Conservation (phyloP, 768 basidiomycete genomes). For the Mycena belliarum region DNA sequence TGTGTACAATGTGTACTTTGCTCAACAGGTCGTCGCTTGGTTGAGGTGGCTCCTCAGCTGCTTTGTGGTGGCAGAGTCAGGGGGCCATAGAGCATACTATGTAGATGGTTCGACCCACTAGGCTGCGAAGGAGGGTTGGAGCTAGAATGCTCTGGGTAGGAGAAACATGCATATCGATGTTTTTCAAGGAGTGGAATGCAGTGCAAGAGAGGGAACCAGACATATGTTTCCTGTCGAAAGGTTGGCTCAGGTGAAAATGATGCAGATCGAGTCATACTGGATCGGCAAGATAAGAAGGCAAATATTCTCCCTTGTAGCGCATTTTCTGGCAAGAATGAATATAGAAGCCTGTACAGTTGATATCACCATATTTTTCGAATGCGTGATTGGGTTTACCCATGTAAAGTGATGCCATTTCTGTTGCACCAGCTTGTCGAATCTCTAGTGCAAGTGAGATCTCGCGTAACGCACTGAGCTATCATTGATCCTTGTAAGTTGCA, state of each 20-base stretch:
- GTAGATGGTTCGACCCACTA: neutral
- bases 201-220: conserved; percentile 68
- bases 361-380: neutral
- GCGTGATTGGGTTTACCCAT: conserved; percentile 63
- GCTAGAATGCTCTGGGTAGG: conserved; percentile 58
- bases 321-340: conserved; percentile 93
- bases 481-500: neutral
- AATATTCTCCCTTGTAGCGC: conserved; percentile 94
- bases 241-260: neutral
- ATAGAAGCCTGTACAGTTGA: conserved; percentile 70
- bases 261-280: conserved; percentile 51
- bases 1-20: conserved; percentile 16
- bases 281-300: conserved; percentile 85
- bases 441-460: conserved; percentile 78
- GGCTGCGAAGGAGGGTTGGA: conserved; percentile 28
- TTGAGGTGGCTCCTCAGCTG: neutral
- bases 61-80: neutral
- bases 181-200: conserved; percentile 65
- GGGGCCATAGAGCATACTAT: neutral
- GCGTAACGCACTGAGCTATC: conserved; percentile 79
- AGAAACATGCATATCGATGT: conserved; percentile 71
- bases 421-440: conserved; percentile 68
- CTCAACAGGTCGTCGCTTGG: conserved; percentile 5
- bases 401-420: conserved; percentile 69
- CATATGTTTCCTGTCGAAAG: conserved; percentile 64